Evolutionary conservation across 2,329 filamentous ascomycete genomes (phyloP).

Genomic region (Alternaria consortialis): DNA sequence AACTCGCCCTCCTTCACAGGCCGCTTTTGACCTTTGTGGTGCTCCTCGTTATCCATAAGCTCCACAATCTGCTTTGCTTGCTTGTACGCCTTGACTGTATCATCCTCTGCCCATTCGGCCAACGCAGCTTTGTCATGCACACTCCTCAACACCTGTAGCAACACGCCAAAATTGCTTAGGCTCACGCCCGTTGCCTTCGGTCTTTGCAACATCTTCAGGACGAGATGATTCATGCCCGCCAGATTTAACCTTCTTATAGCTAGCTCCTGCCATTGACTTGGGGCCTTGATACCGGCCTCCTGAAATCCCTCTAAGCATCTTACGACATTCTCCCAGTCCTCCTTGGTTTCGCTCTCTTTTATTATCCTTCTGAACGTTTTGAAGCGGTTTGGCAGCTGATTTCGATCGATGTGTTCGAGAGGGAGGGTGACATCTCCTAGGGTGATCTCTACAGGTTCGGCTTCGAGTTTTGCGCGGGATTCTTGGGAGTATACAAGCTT

Average conservation of each 20-base stretch:
- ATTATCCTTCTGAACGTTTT: slow-evolving; percentile 26
- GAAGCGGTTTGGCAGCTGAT: slow-evolving; percentile 25
- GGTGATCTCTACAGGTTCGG: slow-evolving; percentile 54
- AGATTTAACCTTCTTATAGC: slow-evolving; percentile 31
- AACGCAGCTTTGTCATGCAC: slow-evolving; percentile 47
- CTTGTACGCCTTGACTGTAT: slow-evolving; percentile 50
- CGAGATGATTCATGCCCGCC: slow-evolving; percentile 36
- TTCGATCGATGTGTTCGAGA: slow-evolving; percentile 45
- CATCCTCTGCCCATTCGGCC: slow-evolving; percentile 49
- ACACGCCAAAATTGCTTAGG: slow-evolving; percentile 33
- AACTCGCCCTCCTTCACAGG: slow-evolving; percentile 26
- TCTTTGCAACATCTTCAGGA: slow-evolving; percentile 44
- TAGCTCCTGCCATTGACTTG: slow-evolving; percentile 22
- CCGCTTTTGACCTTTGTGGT: slow-evolving; percentile 38
- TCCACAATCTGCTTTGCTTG: slow-evolving; percentile 52
- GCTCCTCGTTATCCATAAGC: slow-evolving; percentile 54
- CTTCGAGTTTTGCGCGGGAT: slow-evolving; percentile 53
- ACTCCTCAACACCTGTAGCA: slow-evolving; percentile 47
- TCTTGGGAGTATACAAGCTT: slow-evolving; percentile 55
- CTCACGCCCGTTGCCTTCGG: slow-evolving; percentile 36
- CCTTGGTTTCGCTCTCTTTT: slow-evolving; percentile 27
- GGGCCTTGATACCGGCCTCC: slow-evolving; percentile 34
- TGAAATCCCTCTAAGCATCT: slow-evolving; percentile 43
- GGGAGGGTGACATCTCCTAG: slow-evolving; percentile 51
- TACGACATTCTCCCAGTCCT: slow-evolving; percentile 50